These are phyloP conservation scores for Fomitopsis serialis DNA, from an alignment of 768 basidiomycete genomes.

Conservation along the genomic window DNA sequence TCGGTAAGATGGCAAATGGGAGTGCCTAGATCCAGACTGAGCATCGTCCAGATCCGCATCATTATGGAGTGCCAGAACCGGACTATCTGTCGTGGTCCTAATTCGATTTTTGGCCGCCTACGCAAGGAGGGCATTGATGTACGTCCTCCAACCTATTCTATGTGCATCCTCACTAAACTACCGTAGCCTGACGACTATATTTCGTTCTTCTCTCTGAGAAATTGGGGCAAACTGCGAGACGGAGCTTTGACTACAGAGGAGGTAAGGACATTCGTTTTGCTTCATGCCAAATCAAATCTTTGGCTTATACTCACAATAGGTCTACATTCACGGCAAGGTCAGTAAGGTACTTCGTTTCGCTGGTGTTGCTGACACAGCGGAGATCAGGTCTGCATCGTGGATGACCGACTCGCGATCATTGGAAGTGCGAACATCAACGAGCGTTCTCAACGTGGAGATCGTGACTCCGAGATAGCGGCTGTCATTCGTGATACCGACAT, in stretches of 20 bases:
- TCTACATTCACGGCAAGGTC: conserved; percentile 88
- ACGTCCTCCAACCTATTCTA: conserved; percentile 18
- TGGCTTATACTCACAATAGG: conserved; percentile 35
- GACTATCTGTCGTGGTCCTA: conserved; percentile 80
- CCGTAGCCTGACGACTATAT: conserved; percentile 90
- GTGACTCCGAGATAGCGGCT: conserved; percentile 92
- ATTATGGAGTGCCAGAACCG: conserved; percentile 95
- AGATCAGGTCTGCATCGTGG: conserved; percentile 64
- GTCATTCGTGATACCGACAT: conserved; percentile 96
- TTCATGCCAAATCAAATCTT: neutral
- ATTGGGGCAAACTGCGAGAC: conserved; percentile 88
- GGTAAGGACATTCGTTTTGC: conserved; percentile 30
- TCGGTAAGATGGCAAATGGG: conserved; percentile 44
- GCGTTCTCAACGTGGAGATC: conserved; percentile 89
- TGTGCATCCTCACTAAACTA: too few relatives aligned
- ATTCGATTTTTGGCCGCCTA: conserved; percentile 86
- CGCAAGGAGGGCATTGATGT: conserved; percentile 87
- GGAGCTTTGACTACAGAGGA: conserved; percentile 86
- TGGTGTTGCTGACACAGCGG: neutral
- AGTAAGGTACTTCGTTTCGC: neutral
- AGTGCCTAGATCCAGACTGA: neutral
- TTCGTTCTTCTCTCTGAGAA: conserved; percentile 83
- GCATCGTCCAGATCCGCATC: conserved; percentile 70
- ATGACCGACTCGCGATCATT: conserved; percentile 91
- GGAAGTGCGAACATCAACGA: conserved; percentile 99